Base-by-base conservation (phyloP, 2,329 filamentous ascomycete genomes). In the Leptographium galeiforme region DNA sequence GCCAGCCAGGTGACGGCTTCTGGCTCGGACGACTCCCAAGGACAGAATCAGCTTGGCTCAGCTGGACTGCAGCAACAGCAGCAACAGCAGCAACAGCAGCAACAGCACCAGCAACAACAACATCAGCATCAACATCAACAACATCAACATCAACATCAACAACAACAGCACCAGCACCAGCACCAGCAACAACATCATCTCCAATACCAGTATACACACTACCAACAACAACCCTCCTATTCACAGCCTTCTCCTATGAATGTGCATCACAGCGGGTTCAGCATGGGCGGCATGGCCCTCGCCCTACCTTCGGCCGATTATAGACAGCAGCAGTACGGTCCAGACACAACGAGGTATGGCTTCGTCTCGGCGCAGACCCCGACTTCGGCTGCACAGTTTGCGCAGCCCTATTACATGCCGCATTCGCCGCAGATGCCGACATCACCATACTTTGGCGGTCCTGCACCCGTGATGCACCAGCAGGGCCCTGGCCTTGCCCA, bases 221-320 rank as follows among this genome's bases (percentile, higher is more conserved):
- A 25, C 25, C 25, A 25, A 25, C 25, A 2, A 25, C 25, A 25
- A 25, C 25, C 25, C 25, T 25, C 25, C 25, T 25, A 25, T 25
- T 5, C 25, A 25, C 25, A 25, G 25, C 25, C 25, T 25, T 25
- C 25, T 2, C 3, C 25, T 25, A 8, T 32, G 30, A 16, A n/a
- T 18, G n/a, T 13, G 4, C 38, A 36, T 14, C 41, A 38, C n/a
- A 14, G 36, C 7, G 32, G 19, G 2, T 57, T 51, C 48, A 48
- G 55, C 48, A 55, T 55, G 53, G 51, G 19, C 43, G 19, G 43
- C 14, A 54, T 57, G 38, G 47, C 34, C 2, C 47, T 53, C 8
- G 14, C 48, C n/a, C 44, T 55, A 16, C 53, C 53, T 19, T 45
- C 44, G 6, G 38, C 48, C 19, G 50, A 48, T 25, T 54, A 56